Conservation (phyloP, 1,284 basidiomycete genomes). For the Ustilago esculenta region DNA sequence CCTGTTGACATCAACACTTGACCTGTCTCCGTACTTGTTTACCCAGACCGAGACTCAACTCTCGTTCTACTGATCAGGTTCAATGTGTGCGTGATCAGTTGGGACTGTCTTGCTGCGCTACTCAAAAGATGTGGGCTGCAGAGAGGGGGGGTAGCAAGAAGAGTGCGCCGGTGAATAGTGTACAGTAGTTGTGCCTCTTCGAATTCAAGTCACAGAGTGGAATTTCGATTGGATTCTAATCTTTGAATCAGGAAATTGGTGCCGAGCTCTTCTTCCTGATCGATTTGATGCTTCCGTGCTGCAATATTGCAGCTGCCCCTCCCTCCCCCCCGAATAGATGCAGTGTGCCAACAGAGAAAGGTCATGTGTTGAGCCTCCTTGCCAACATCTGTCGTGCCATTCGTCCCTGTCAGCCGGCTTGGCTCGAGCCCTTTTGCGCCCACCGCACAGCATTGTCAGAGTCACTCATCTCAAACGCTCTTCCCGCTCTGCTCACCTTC, state of each 20-base stretch:
- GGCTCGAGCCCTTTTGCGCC: neutral
- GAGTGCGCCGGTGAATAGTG: too few species aligned
- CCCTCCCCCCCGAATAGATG: neutral
- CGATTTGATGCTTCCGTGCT: slow-evolving; percentile 34
- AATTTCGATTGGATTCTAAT: slow-evolving; percentile 30
- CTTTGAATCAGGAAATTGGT: neutral
- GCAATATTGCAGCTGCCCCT: too few species aligned
- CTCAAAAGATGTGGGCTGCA: too few species aligned
- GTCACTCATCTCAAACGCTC: too few species aligned
- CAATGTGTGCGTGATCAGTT: too few species aligned
- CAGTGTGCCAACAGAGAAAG: slow-evolving; percentile 2
- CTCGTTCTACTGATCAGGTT: too few species aligned
- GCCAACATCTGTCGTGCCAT: neutral
- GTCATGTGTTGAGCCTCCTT: slow-evolving; percentile 23
- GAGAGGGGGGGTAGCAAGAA: too few species aligned
- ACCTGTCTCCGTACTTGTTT: too few species aligned
- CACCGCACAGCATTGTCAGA: neutral
- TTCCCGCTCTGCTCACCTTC: slow-evolving; percentile 2
- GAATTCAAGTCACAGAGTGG: neutral
- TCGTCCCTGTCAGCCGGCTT: neutral
- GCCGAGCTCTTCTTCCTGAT: slow-evolving; percentile 8
- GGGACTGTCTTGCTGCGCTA: too few species aligned
- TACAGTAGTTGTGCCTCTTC: too few species aligned
- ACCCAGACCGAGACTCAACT: too few species aligned
- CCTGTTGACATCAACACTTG: too few species aligned